Base-by-base conservation (phyloP, 2,329 filamentous ascomycete species). In the Lecanoromycetidae sp. region DNA sequence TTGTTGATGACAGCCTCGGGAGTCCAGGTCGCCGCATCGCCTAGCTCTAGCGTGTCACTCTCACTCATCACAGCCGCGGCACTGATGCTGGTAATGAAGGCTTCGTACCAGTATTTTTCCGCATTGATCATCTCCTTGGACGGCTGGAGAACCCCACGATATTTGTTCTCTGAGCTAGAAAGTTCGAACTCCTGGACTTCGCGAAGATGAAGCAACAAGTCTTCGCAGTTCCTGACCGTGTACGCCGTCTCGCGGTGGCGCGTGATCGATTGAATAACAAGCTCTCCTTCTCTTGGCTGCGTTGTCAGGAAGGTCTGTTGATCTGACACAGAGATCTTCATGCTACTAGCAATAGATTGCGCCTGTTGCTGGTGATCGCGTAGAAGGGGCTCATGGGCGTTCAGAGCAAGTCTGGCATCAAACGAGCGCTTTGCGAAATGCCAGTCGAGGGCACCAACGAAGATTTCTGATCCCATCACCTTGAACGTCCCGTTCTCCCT, bases 391-490 rank as follows among this genome's bases (percentile, higher is more conserved):
- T 17, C 42, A 23, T 26, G n/a, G 6, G 40, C 30, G 10, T 26
- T 40, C 20, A 50, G 5, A 6, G 32, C 23, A 38, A 54, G 46
- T 13, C 52, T 51, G 13, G 52, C 50, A 34, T 54, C 52, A 50
- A 50, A 54, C 13, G 30, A 22, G 15, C 50, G 42, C 37, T 46
- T 50, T 4, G 52, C 40, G 20, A 48, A 54, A 19, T 52, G 44
- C 13, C 35, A 51, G 10, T 54, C 44, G 5, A 52, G 15, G 10
- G 52, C 39, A n/a, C 52, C 52, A 3, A 51, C 13, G 5, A 52
- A 22, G 10, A 44, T 8, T 8, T 45, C 29, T 10, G 20, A 13
- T 10, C 44, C 44, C 13, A 23, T 29, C 8, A 47, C 25, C 15
- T 46, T 33, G 15, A 44, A 47, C 5, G 12, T 17, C 22, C 48